Percentiles rank a stretch among this genome's conserved stretches.
These are phyloP conservation scores for Erythrophleum ivorense DNA, from an alignment of 331 rosid species.

Conservation along the genomic window DNA sequence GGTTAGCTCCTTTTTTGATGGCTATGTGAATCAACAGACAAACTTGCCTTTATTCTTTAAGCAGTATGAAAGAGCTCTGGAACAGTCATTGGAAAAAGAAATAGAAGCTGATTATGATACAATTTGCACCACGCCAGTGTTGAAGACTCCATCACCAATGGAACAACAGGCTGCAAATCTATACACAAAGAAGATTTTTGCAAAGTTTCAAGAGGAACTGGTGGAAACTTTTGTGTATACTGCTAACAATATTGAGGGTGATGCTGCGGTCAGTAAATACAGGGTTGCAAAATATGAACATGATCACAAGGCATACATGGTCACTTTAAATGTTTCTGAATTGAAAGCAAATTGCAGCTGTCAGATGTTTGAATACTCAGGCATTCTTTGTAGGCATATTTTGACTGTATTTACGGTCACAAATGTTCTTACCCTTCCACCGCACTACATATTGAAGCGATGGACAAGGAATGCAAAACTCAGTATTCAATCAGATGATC, in stretches of 20 bases:
- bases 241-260: constrained; percentile 63
- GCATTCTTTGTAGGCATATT: constrained; percentile 77
- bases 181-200: constrained; percentile 70
- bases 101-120: constrained; percentile 76
- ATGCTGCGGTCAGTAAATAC: constrained; percentile 57
- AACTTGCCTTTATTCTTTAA: constrained; percentile 67
- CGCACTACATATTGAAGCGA: constrained; percentile 69
- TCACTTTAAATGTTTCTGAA: constrained; percentile 55
- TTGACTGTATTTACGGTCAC: constrained; percentile 84
- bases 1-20: constrained; percentile 65
- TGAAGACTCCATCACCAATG: constrained; percentile 91
- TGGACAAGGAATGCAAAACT: constrained; percentile 79
- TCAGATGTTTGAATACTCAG: constrained; percentile 85
- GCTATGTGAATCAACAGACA: constrained; percentile 77
- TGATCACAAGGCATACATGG: constrained; percentile 67
- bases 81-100: constrained; percentile 67
- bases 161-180: constrained; percentile 81
- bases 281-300: constrained; percentile 81
- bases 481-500: constrained; percentile 51
- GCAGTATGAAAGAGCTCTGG: constrained; percentile 76
- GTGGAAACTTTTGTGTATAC: constrained; percentile 82
- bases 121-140: constrained; percentile 58
- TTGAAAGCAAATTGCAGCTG: constrained; percentile 74
- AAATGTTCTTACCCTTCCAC: constrained; percentile 82
- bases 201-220: constrained; percentile 80